Conservation (phyloP, 2,329 filamentous ascomycete species). For the Fusarium sarcochroum region DNA sequence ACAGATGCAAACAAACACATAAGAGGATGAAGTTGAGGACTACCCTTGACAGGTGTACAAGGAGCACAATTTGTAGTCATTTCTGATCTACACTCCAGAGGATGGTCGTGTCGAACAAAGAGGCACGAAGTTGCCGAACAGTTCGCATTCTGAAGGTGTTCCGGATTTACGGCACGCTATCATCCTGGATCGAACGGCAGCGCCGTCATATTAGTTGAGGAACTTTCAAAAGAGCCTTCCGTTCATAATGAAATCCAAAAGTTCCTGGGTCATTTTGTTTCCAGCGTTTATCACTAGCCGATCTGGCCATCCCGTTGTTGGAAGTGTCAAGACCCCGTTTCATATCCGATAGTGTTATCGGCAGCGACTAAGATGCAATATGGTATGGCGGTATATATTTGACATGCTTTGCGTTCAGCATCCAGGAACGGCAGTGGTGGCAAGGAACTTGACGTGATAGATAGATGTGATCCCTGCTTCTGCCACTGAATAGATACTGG, state of each 20-base stretch:
- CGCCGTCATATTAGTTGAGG: not conserved
- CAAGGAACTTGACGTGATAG: not conserved
- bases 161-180: slow-evolving; percentile 30
- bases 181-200: slow-evolving; percentile 17
- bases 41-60: not conserved
- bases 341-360: no score
- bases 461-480: no score
- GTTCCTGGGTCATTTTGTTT: slow-evolving; percentile 9
- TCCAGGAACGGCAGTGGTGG: not conserved
- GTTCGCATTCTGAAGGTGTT: not conserved
- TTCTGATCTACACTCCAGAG: no score
- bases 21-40: not conserved
- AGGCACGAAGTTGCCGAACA: no score
- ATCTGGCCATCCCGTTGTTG: not conserved
- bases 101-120: no score
- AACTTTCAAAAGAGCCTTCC: slow-evolving; percentile 22
- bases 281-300: slow-evolving; percentile 8
- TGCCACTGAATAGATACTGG: slow-evolving; percentile 14
- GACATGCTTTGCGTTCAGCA: no score
- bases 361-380: no score
- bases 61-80: slow-evolving; percentile 11
- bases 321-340: no score
- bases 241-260: slow-evolving; percentile 6
- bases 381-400: no score
- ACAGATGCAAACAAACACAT: no score